Conservation (phyloP, 2,329 filamentous ascomycete species). For the Aureobasidium sp. region DNA sequence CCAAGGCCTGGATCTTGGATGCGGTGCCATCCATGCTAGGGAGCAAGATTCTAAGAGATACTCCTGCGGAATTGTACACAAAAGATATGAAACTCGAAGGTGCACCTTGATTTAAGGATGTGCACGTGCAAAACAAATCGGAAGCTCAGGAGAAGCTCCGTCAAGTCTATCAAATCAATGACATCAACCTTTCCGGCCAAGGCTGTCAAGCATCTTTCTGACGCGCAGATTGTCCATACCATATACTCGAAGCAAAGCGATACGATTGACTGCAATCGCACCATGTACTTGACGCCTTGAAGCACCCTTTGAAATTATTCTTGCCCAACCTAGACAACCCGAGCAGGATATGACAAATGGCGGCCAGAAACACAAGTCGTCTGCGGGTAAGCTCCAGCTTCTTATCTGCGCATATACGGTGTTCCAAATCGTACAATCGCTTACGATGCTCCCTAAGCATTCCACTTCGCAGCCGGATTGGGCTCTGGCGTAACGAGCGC, state of each 20-base stretch:
- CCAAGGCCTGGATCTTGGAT: constrained; percentile 67
- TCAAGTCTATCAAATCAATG: constrained; percentile 1
- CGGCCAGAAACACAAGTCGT: constrained; percentile 21
- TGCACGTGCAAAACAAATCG: neutral
- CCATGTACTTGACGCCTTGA: constrained; percentile 13
- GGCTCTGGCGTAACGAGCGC: constrained; percentile 82
- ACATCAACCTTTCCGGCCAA: neutral
- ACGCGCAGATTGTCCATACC: constrained; percentile 4
- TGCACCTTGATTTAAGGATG: too few relatives aligned
- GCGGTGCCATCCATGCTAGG: constrained; percentile 26
- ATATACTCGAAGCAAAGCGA: neutral
- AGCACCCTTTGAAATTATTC: neutral
- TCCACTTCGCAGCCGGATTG: constrained; percentile 84
- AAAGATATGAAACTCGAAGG: too few relatives aligned
- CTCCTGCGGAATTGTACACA: too few relatives aligned
- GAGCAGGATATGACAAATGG: constrained; percentile 20
- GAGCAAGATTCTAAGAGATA: neutral
- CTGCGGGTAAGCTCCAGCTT: constrained; percentile 11
- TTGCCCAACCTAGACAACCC: neutral
- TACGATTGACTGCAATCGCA: neutral
- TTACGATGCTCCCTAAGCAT: constrained; percentile 43
- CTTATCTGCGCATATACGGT: neutral
- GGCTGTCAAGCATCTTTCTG: neutral
- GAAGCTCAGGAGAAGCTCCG: neutral
- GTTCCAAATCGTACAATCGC: neutral